phyloP scores from a whole-genome alignment of 2,329 filamentous ascomycete genomes.

The Nothopassalora personata region DNA sequence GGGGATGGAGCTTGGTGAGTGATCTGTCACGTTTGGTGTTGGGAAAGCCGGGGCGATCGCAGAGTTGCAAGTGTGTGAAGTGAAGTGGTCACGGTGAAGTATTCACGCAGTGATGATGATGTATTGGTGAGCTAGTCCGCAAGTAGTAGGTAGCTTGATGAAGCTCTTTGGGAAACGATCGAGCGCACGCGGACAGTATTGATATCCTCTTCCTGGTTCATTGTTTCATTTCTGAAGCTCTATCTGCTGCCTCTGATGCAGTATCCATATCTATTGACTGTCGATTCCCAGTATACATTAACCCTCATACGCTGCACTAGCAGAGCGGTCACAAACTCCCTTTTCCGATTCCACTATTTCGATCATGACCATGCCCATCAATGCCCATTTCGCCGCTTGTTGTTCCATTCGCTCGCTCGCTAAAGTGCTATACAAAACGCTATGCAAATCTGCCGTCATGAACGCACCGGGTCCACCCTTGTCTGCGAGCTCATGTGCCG shows the following conservation, averaged over 20 bases:
- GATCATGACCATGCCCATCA: background rate
- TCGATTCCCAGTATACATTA: constrained; percentile 8
- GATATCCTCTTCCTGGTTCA: background rate
- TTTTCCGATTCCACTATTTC: constrained; percentile 4
- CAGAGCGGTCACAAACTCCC: constrained; percentile 16
- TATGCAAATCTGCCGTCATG: background rate
- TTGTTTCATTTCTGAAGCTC: background rate
- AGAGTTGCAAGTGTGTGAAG: background rate
- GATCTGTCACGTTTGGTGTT: too few species aligned
- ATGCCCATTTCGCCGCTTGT: background rate
- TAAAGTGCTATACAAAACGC: constrained; percentile 3
- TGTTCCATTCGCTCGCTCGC: constrained; percentile 1
- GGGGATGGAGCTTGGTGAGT: too few species aligned
- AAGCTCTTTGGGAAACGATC: background rate
- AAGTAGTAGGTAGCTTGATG: background rate
- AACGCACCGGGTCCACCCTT: background rate
- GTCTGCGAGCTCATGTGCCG: background rate
- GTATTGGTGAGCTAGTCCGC: background rate
- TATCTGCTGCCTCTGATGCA: constrained; percentile 5
- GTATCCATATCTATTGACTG: background rate
- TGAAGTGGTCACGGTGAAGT: background rate
- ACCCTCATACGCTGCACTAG: constrained; percentile 23
- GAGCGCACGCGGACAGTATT: background rate
- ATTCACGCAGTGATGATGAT: background rate
- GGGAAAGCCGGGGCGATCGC: too few species aligned